phyloP scores from a whole-genome alignment of 306 rosid species.

The Lupinus albus region DNA sequence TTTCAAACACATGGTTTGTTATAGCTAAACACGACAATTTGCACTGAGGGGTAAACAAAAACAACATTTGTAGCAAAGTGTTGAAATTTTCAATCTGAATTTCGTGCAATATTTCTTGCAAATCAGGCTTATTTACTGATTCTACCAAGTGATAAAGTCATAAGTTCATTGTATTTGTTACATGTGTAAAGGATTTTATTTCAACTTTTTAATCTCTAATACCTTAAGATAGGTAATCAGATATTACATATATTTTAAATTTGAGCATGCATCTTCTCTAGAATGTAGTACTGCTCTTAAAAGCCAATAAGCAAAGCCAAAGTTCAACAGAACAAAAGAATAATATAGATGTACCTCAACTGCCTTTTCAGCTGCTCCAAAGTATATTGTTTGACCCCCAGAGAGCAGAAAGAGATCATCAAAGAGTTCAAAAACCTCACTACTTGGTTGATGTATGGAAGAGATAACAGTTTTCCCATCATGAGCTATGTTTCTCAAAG shows the following conservation, averaged over 20 bases:
- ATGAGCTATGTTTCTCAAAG: too few species aligned
- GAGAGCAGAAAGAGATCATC: too few species aligned
- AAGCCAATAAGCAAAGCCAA: not conserved
- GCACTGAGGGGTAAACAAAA: not conserved
- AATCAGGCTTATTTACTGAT: too few species aligned
- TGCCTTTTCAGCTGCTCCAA: too few species aligned
- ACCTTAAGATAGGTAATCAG: not conserved
- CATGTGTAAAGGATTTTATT: not conserved
- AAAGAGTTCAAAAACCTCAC: too few species aligned
- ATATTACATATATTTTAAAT: not conserved
- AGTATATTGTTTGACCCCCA: too few species aligned
- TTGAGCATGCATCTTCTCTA: slow-evolving; percentile 13
- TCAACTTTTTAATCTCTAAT: not conserved
- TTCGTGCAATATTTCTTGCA: too few species aligned
- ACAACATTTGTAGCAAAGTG: not conserved
- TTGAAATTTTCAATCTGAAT: not conserved
- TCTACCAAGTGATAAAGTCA: too few species aligned
- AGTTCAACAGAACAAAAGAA: not conserved
- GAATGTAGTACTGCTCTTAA: not conserved
- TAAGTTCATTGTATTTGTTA: not conserved
- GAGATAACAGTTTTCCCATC: too few species aligned
- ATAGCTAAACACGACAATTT: not conserved
- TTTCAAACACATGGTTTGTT: slow-evolving; percentile 20
- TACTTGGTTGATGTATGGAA: too few species aligned
- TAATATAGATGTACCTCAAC: too few species aligned